These are phyloP conservation scores for Plasmodium inui DNA, from an alignment of 169 alveolate species.

Conservation along the genomic window DNA sequence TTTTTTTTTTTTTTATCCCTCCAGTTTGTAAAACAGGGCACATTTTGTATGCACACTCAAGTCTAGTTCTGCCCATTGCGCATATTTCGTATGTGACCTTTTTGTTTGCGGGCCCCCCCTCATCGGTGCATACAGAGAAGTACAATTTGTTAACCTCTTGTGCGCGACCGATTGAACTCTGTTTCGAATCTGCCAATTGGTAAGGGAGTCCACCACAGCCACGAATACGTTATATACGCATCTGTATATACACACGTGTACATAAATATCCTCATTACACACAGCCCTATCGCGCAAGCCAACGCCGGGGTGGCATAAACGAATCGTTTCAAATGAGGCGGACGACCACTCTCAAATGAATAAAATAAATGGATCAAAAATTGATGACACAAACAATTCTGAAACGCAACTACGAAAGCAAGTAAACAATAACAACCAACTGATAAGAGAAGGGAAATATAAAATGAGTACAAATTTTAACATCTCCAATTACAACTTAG, in stretches of 20 bases:
- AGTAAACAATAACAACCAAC: background rate
- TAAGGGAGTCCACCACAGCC: background rate
- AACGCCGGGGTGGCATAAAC: background rate
- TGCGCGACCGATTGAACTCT: background rate
- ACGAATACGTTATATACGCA: background rate
- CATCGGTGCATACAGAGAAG: background rate
- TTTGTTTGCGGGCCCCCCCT: background rate
- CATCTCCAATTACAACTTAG: constrained; percentile 61
- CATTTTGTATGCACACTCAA: background rate
- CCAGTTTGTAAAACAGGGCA: background rate
- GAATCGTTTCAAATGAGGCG: constrained; percentile 9
- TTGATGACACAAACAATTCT: constrained; percentile 33
- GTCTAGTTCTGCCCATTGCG: background rate
- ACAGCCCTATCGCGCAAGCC: background rate
- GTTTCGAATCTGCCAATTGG: background rate
- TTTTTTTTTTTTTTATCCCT: background rate
- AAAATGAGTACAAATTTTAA: constrained; percentile 55
- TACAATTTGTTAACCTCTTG: background rate
- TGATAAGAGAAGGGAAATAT: background rate
- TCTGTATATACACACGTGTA: background rate
- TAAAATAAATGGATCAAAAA: constrained; percentile 68
- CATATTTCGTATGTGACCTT: background rate
- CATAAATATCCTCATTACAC: background rate
- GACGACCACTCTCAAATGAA: constrained; percentile 8
- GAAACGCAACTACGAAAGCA: background rate